Percentiles rank a stretch among this genome's conserved stretches.
These are phyloP conservation scores for Ophiostoma australiae DNA, from an alignment of 2,329 filamentous ascomycete genomes.

Conservation along the genomic window DNA sequence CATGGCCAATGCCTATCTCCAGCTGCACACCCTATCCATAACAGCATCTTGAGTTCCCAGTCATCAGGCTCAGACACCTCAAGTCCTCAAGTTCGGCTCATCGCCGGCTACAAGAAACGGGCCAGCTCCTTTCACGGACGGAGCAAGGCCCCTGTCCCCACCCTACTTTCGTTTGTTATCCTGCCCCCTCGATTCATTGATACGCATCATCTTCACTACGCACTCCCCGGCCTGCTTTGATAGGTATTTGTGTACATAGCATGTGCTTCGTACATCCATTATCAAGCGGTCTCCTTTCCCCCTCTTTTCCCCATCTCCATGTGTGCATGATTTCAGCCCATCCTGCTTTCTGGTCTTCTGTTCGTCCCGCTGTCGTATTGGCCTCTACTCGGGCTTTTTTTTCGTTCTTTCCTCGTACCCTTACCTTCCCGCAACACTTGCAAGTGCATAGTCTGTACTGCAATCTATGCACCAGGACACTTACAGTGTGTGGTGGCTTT, in stretches of 20 bases:
- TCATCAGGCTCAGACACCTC: not conserved
- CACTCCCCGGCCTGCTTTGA: not conserved
- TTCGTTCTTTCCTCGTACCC: not conserved
- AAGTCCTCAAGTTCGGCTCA: conserved; percentile 19
- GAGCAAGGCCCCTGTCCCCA: not conserved
- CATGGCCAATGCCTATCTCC: not conserved
- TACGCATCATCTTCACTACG: not conserved
- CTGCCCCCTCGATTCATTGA: not conserved
- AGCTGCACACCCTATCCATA: not conserved
- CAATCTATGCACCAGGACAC: not conserved
- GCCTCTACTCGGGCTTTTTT: not conserved
- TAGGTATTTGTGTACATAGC: too few species aligned
- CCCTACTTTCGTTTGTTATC: not conserved
- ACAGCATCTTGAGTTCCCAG: not conserved
- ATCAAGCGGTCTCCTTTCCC: too few species aligned
- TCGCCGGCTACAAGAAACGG: conserved; percentile 19
- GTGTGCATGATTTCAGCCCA: not conserved
- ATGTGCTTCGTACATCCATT: too few species aligned
- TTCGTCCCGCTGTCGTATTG: not conserved
- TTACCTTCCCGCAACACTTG: not conserved
- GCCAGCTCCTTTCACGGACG: not conserved
- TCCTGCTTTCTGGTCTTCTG: not conserved
- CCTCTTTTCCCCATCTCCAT: not conserved
- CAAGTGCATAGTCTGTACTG: not conserved
- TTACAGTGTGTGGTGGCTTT: not conserved